These are phyloP conservation scores for Chamaecyparis obtusa DNA, from an alignment of 75 land plant genomes.

Conservation along the genomic window DNA sequence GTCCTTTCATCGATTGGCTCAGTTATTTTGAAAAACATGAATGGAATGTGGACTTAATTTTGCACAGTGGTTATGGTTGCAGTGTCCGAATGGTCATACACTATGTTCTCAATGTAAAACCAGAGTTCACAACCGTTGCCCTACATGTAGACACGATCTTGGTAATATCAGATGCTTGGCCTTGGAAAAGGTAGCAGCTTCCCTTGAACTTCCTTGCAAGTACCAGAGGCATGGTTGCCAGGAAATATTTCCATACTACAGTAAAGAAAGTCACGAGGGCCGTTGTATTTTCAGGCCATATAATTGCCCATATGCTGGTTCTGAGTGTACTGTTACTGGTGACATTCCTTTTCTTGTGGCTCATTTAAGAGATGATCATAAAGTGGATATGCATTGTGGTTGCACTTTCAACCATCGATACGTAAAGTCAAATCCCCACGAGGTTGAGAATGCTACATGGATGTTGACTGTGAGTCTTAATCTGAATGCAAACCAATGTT, in stretches of 20 bases:
- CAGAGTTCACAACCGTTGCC: constrained; percentile 59
- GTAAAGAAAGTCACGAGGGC: constrained; percentile 56
- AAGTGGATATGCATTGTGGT: constrained; percentile 72
- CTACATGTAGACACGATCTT: constrained; percentile 54
- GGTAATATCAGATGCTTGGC: constrained; percentile 61
- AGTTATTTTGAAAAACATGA: background rate
- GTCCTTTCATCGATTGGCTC: background rate
- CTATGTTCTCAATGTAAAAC: constrained; percentile 59
- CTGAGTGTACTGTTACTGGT: constrained; percentile 59
- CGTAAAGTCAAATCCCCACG: constrained; percentile 64
- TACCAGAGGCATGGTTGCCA: constrained; percentile 52
- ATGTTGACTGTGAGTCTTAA: constrained; percentile 52
- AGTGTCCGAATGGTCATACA: constrained; percentile 70
- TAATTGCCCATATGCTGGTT: constrained; percentile 67
- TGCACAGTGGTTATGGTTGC: constrained; percentile 15
- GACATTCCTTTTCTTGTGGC: constrained; percentile 56
- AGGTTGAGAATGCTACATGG: constrained; percentile 73
- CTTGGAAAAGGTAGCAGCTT: constrained; percentile 61
- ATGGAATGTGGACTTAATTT: background rate
- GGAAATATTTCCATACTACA: constrained; percentile 60
- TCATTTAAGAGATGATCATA: constrained; percentile 62
- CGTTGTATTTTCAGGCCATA: constrained; percentile 62
- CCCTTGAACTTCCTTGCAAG: constrained; percentile 62
- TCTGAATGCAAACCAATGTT: background rate
- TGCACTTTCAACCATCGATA: constrained; percentile 67